These are phyloP conservation scores for Talinum fruticosum DNA, from an alignment of 148 eudicot genomes.

Conservation along the genomic window DNA sequence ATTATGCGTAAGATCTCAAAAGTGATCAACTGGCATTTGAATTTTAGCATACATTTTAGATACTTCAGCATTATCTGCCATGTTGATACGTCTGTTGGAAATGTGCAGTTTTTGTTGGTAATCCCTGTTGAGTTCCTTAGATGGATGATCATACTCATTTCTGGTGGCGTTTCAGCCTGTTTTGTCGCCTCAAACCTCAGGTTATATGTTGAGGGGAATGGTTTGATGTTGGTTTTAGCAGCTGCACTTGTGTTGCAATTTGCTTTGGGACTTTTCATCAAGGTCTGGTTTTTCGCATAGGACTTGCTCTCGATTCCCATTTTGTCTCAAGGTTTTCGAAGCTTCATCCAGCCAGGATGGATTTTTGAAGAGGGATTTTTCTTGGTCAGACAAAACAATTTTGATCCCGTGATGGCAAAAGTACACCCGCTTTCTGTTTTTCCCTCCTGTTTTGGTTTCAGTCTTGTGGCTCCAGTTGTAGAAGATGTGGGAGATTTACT, in stretches of 20 bases:
- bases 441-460: background rate
- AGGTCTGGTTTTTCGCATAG: slow-evolving; percentile 76
- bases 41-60: background rate
- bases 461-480: background rate
- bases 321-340: background rate
- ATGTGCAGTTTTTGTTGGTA: slow-evolving; percentile 65
- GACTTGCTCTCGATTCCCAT: background rate
- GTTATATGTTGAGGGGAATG: slow-evolving; percentile 51
- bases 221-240: slow-evolving; percentile 47
- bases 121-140: slow-evolving; percentile 81
- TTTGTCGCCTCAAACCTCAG: slow-evolving; percentile 76
- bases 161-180: slow-evolving; percentile 70
- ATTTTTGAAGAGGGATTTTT: background rate
- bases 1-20: background rate
- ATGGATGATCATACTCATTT: slow-evolving; percentile 63
- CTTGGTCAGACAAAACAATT: background rate
- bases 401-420: background rate
- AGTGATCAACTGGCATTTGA: background rate
- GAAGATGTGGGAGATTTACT: background rate
- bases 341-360: background rate
- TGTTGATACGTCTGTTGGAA: slow-evolving; percentile 3
- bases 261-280: slow-evolving; percentile 77
- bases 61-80: background rate
- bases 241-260: slow-evolving; percentile 79
- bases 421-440: background rate